Conservation (phyloP, 305 asterid genomes). For the Fraxinus baroniana region DNA sequence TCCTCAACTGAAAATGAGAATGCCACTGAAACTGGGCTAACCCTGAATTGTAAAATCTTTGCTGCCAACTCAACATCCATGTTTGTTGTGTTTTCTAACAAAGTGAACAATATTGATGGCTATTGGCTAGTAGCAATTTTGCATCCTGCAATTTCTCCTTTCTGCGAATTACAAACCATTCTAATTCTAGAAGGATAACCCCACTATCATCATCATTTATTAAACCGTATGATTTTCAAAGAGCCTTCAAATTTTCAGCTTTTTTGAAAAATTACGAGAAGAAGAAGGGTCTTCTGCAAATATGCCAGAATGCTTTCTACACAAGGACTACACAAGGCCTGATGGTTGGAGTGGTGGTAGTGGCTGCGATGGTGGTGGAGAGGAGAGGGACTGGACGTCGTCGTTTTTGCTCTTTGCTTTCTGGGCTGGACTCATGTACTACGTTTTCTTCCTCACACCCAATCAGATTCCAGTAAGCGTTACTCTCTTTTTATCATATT, state of each 20-base stretch:
- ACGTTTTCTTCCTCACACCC: constrained; percentile 72
- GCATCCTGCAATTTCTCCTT: constrained; percentile 50
- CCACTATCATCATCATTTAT: constrained; percentile 13
- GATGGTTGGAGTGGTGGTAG: not conserved
- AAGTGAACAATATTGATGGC: not conserved
- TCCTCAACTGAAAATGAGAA: no score
- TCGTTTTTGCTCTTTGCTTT: constrained; percentile 70
- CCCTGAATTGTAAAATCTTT: not conserved
- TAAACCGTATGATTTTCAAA: not conserved
- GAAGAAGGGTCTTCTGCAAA: constrained; percentile 25
- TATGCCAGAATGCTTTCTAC: constrained; percentile 42
- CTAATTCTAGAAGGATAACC: not conserved
- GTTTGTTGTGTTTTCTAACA: not conserved
- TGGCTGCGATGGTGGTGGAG: constrained; percentile 41
- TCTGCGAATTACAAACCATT: constrained; percentile 29
- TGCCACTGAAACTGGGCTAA: no score
- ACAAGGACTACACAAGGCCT: constrained; percentile 41
- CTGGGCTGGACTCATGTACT: constrained; percentile 80
- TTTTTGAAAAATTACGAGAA: not conserved
- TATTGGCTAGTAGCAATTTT: constrained; percentile 36
- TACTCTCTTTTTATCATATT: not conserved
- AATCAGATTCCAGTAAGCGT: constrained; percentile 73
- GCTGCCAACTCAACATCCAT: not conserved
- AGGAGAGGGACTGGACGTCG: constrained; percentile 79
- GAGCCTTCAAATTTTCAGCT: constrained; percentile 9